phyloP scores from a whole-genome alignment of 768 basidiomycete species.

The Sarcomyxa edulis region DNA sequence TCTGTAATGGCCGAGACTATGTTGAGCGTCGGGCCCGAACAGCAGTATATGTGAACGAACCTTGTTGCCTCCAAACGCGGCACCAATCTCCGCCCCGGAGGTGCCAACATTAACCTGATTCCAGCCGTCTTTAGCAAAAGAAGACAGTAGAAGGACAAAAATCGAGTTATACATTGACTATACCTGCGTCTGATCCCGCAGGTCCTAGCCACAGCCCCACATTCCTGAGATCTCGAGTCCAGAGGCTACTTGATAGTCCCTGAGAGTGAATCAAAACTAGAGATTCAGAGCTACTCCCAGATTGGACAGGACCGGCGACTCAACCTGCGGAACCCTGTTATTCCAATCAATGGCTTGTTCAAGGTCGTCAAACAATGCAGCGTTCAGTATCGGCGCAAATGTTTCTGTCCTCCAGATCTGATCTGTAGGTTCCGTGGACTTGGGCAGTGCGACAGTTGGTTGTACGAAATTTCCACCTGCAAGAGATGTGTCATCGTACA shows the following conservation, averaged over 20 bases:
- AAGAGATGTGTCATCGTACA: conserved; percentile 46
- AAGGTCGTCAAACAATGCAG: conserved; percentile 79
- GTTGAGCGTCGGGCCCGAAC: conserved; percentile 11
- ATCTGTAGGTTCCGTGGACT: conserved; percentile 45
- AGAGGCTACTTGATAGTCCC: conserved; percentile 88
- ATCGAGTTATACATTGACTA: conserved; percentile 68
- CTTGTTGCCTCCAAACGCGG: conserved; percentile 95
- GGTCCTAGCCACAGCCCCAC: conserved; percentile 93
- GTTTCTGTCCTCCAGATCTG: conserved; percentile 74
- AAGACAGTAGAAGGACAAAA: conserved; percentile 8
- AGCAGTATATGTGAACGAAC: conserved; percentile 30
- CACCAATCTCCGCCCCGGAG: conserved; percentile 60
- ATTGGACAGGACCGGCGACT: conserved; percentile 9
- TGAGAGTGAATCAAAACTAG: conserved; percentile 19
- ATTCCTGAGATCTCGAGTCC: conserved; percentile 81
- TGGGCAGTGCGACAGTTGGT: conserved; percentile 78
- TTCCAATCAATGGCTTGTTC: conserved; percentile 88
- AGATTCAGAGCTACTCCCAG: no score
- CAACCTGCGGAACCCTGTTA: conserved; percentile 78
- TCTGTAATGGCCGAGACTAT: conserved; percentile 28
- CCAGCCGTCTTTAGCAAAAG: conserved; percentile 15
- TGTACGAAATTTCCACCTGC: conserved; percentile 81
- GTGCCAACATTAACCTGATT: conserved; percentile 53
- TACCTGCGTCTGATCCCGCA: conserved; percentile 84
- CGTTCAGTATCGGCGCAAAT: conserved; percentile 87